These are phyloP conservation scores for Pogostemon cablin DNA, from an alignment of 257 asterid species.

Conservation along the genomic window DNA sequence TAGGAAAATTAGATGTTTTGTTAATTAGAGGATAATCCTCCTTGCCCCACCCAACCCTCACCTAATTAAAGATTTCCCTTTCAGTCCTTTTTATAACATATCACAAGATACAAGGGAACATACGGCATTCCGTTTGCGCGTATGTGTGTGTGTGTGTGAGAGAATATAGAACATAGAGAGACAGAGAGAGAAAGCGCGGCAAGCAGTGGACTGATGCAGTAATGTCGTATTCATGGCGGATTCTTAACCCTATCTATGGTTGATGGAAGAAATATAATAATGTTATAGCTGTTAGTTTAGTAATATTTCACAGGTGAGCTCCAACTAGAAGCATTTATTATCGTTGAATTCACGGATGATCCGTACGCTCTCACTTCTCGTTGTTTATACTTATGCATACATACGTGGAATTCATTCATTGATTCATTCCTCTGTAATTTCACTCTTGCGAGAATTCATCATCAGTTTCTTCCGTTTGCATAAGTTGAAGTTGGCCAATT, in stretches of 20 bases:
- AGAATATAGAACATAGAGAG: neutral
- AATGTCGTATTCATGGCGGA: neutral
- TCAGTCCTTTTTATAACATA: neutral
- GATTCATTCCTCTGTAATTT: neutral
- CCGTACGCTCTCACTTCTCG: neutral
- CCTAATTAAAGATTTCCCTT: too few relatives aligned
- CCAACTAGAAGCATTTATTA: slow-evolving; percentile 17
- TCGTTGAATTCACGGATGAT: slow-evolving; percentile 23
- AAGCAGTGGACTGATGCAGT: neutral
- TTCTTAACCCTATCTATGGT: slow-evolving; percentile 7
- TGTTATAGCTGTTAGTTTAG: neutral
- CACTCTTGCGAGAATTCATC: neutral
- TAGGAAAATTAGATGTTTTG: too few relatives aligned
- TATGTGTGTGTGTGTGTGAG: too few relatives aligned
- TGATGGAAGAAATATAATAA: neutral
- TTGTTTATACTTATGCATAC: too few relatives aligned
- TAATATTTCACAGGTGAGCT: slow-evolving; percentile 23
- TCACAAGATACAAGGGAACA: neutral
- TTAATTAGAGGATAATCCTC: too few relatives aligned
- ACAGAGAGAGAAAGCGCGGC: neutral
- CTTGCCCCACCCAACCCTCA: too few relatives aligned
- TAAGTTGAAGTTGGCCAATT: neutral
- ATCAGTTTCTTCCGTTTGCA: neutral
- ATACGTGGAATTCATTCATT: neutral
- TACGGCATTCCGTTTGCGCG: too few relatives aligned